Evolutionary conservation across 345 rosid species (phyloP).

Genomic region (Eucalyptus caleyi): DNA sequence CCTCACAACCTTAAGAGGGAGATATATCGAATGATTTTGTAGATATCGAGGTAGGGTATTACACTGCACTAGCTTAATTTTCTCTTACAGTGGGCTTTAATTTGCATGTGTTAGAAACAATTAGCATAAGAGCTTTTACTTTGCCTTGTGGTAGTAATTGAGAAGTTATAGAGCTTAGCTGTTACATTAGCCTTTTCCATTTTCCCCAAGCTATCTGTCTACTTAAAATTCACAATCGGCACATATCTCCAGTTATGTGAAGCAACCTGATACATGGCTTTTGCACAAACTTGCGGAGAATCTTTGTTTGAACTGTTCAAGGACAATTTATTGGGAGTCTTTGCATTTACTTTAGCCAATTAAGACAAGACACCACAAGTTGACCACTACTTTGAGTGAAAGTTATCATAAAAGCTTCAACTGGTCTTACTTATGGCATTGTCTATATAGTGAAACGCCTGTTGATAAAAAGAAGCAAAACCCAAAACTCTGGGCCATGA

Average conservation of each 20-base stretch:
- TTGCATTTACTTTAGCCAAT: neutral
- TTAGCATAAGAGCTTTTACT: neutral
- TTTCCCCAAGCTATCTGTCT: neutral
- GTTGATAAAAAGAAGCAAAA: neutral
- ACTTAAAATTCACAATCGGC: neutral
- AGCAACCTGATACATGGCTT: neutral
- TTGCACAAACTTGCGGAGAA: neutral
- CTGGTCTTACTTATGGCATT: neutral
- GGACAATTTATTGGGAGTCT: neutral
- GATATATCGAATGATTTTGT: slow-evolving; percentile 64
- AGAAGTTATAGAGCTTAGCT: neutral
- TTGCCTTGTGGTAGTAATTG: neutral
- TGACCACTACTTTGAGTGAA: neutral
- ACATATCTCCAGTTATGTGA: neutral
- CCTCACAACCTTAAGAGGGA: slow-evolving; percentile 72
- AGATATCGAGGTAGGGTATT: slow-evolving; percentile 45
- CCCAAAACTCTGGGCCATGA: neutral
- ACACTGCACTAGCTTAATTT: neutral
- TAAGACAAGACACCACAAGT: neutral
- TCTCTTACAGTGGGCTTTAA: neutral
- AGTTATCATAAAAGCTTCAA: neutral
- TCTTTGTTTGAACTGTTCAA: neutral
- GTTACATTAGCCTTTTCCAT: neutral
- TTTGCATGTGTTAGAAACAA: neutral
- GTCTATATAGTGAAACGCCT: neutral